These are phyloP conservation scores for Alternaria conjuncta DNA, from an alignment of 2,329 filamentous ascomycete species.

Conservation along the genomic window DNA sequence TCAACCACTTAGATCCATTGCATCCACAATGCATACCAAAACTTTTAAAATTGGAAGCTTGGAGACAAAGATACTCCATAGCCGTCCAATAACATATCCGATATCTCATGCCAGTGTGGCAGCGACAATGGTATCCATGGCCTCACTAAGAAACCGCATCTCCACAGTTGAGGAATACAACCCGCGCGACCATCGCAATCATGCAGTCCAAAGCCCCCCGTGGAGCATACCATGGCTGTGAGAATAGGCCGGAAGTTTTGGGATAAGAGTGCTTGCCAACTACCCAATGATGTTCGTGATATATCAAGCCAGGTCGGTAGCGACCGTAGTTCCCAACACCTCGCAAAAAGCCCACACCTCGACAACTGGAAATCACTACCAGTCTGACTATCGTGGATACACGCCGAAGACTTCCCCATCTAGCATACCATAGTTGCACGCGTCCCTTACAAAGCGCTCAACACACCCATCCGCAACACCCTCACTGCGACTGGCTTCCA, in stretches of 20 bases:
- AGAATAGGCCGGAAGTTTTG: background rate
- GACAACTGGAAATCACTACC: background rate
- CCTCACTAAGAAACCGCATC: too few relatives aligned
- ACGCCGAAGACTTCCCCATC: too few relatives aligned
- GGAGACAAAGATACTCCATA: rapidly evolving
- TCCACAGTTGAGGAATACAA: rapidly evolving
- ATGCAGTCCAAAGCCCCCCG: rapidly evolving
- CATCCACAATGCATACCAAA: background rate
- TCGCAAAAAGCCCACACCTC: background rate
- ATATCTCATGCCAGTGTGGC: background rate
- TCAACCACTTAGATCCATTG: background rate
- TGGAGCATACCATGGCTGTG: background rate
- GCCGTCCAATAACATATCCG: background rate
- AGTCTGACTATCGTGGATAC: too few relatives aligned
- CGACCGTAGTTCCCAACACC: background rate
- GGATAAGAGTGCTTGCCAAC: background rate
- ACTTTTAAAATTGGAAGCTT: background rate
- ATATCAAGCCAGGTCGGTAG: background rate
- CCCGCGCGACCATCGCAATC: background rate
- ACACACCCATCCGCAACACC: background rate
- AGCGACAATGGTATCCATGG: background rate
- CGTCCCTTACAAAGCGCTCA: background rate
- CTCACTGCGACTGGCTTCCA: background rate
- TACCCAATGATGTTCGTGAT: background rate
- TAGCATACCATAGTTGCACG: background rate